phyloP scores from a whole-genome alignment of 257 asterid genomes.

The Solanum chilense region DNA sequence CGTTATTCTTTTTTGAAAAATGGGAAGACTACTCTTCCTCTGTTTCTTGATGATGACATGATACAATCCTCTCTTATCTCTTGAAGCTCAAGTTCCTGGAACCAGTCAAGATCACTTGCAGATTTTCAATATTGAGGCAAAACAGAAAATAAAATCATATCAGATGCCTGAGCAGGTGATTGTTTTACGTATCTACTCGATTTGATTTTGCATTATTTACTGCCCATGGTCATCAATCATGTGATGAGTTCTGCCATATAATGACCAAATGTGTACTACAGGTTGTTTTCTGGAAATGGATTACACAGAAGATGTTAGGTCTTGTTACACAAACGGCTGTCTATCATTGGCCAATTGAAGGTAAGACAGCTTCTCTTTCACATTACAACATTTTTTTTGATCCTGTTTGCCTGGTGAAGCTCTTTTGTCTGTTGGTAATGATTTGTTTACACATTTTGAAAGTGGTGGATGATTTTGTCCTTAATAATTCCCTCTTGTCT shows the following conservation, averaged over 20 bases:
- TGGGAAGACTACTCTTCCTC: background rate
- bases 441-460: background rate
- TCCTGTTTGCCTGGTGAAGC: background rate
- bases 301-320: slow-evolving; percentile 85
- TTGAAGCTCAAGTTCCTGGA: slow-evolving; percentile 93
- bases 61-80: slow-evolving; percentile 4
- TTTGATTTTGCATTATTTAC: background rate
- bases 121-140: slow-evolving; percentile 95
- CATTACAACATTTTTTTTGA: background rate
- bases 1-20: background rate
- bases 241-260: background rate
- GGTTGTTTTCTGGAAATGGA: slow-evolving; percentile 99
- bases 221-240: background rate
- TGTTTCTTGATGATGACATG: background rate
- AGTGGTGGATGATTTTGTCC: background rate
- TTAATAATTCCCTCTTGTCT: background rate
- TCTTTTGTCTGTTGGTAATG: background rate
- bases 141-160: slow-evolving; percentile 83
- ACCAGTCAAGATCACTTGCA: slow-evolving; percentile 95
- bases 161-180: slow-evolving; percentile 99
- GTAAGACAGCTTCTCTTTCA: slow-evolving; percentile 21
- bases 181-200: background rate
- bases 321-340: slow-evolving; percentile 88
- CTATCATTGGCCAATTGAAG: slow-evolving; percentile 94
- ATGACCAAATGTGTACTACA: slow-evolving; percentile 7